phyloP scores from a whole-genome alignment of 1,284 basidiomycete species.

The Tausonia pullulans region DNA sequence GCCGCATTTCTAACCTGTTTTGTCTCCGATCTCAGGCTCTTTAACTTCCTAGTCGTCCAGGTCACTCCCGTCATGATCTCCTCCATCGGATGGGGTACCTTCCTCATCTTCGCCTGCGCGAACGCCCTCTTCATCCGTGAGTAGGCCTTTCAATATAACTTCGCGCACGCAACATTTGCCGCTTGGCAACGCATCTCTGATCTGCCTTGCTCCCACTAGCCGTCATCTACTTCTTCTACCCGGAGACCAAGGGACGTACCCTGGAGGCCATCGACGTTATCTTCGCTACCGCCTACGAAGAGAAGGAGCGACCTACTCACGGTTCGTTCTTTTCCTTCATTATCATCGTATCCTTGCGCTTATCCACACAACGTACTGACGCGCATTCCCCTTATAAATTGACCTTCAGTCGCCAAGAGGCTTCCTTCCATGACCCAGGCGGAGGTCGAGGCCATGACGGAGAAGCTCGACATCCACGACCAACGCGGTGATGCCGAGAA shows the following conservation, averaged over 20 bases:
- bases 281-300: conserved; percentile 27
- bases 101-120: conserved; percentile 36
- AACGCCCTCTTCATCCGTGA: conserved; percentile 31
- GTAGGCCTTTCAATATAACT: no score
- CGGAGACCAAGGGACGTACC: conserved; percentile 26
- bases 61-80: conserved; percentile 36
- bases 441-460: conserved; percentile 32
- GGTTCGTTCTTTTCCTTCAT: conserved; percentile 23
- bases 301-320: conserved; percentile 16
- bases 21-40: conserved; percentile 19
- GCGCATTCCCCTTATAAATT: not conserved
- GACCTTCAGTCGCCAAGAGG: not conserved
- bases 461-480: conserved; percentile 35
- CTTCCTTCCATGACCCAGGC: conserved; percentile 28
- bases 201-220: not conserved
- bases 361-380: conserved; percentile 21
- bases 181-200: not conserved
- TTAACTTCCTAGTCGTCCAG: conserved; percentile 38
- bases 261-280: conserved; percentile 36
- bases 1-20: not conserved
- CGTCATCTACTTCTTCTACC: conserved; percentile 15
- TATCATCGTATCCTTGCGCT: conserved; percentile 28
- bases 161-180: conserved; percentile 30
- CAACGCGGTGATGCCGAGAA: conserved; percentile 22
- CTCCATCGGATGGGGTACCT: conserved; percentile 23